Evolutionary conservation across 495 filamentous ascomycete genomes (phyloP).

Genomic region (Hyaloscypha bicolor): DNA sequence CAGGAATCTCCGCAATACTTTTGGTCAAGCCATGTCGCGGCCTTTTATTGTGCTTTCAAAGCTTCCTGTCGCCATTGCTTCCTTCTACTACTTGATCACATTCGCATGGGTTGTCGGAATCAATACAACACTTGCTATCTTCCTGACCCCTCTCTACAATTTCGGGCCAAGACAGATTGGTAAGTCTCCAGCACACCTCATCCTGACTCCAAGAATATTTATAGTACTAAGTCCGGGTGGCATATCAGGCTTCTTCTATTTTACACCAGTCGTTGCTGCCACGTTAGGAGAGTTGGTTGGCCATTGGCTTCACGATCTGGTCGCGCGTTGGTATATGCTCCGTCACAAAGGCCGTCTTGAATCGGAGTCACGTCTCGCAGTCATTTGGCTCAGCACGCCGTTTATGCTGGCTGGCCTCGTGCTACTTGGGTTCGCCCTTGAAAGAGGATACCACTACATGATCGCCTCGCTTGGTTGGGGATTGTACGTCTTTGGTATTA

Average conservation of each 20-base stretch:
- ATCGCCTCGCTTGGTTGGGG: conserved; percentile 30
- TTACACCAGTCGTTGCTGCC: conserved; percentile 39
- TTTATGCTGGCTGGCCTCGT: conserved; percentile 32
- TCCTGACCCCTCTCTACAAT: conserved; percentile 38
- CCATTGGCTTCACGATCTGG: conserved; percentile 42
- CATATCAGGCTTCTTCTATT: conserved; percentile 33
- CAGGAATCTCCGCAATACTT: conserved; percentile 12
- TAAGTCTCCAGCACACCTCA: neutral
- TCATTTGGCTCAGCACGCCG: conserved; percentile 30
- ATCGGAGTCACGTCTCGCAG: conserved; percentile 36
- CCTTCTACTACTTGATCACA: conserved; percentile 40
- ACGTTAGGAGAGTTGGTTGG: conserved; percentile 38
- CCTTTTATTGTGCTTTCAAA: conserved; percentile 33
- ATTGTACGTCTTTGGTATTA: conserved; percentile 32
- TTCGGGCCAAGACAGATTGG: conserved; percentile 28
- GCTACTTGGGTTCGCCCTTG: conserved; percentile 31
- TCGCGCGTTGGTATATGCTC: conserved; percentile 12
- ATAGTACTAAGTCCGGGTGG: too few relatives aligned
- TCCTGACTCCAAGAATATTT: neutral
- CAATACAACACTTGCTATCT: conserved; percentile 42
- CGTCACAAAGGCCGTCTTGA: conserved; percentile 28
- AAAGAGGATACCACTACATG: conserved; percentile 34
- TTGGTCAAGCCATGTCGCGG: conserved; percentile 20
- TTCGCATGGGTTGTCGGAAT: conserved; percentile 45
- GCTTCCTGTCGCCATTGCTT: conserved; percentile 36